Percentiles rank a stretch among this genome's conserved stretches.
These are phyloP conservation scores for Acanthamoeba sp. DNA, from an alignment of 208 protist species.

Conservation along the genomic window DNA sequence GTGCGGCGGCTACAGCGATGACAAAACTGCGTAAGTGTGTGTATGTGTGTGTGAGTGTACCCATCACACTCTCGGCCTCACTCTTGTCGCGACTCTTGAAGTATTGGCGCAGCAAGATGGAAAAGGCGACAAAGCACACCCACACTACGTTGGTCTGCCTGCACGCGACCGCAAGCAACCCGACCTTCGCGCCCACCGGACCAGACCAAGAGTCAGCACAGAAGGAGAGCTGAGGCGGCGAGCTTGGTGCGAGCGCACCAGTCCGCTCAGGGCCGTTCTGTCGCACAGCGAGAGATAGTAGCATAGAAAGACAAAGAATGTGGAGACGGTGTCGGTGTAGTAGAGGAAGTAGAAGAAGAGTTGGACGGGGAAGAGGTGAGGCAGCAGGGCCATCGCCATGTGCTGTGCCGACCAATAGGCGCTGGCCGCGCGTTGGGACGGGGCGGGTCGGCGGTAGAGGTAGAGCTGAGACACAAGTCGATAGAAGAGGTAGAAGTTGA, in stretches of 20 bases:
- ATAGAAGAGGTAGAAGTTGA: conserved; percentile 65
- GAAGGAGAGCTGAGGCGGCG: too few species aligned
- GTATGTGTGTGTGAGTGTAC: not conserved
- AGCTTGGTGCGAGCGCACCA: conserved; percentile 12
- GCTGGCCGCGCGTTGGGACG: not conserved
- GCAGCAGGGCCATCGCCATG: not conserved
- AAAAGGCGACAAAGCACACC: conserved; percentile 66
- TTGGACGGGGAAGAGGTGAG: conserved; percentile 61
- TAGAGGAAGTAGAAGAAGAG: conserved; percentile 80
- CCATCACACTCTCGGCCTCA: not conserved
- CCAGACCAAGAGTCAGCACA: too few species aligned
- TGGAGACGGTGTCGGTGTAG: conserved; percentile 73
- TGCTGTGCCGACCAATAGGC: not conserved
- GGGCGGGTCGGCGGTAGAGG: not conserved
- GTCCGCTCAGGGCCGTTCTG: not conserved
- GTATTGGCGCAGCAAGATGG: not conserved
- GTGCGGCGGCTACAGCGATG: too few species aligned
- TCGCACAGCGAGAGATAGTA: conserved; percentile 24
- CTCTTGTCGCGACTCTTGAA: not conserved
- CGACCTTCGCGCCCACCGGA: too few species aligned
- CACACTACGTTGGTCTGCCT: conserved; percentile 76
- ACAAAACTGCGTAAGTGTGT: too few species aligned
- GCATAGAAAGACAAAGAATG: conserved; percentile 60
- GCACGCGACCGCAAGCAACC: conserved; percentile 11
- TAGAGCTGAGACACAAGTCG: not conserved